These are phyloP conservation scores for Waltergamsia citrina DNA, from an alignment of 2,329 filamentous ascomycete genomes.

Conservation along the genomic window DNA sequence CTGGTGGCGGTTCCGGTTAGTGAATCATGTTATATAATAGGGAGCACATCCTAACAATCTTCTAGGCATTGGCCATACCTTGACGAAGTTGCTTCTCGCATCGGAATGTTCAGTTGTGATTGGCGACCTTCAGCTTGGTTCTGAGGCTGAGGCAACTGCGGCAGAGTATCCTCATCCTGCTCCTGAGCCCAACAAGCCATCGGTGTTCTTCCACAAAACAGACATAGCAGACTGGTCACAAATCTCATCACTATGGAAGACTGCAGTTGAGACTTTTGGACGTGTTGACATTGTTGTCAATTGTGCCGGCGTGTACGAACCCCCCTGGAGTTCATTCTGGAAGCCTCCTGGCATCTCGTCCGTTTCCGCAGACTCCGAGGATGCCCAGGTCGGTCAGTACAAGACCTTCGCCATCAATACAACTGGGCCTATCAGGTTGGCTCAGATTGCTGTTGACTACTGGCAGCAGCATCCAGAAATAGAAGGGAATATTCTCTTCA, in stretches of 20 bases:
- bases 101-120: slow-evolving; percentile 15
- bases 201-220: slow-evolving; percentile 12
- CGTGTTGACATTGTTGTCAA: slow-evolving; percentile 52
- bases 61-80: slow-evolving; percentile 13
- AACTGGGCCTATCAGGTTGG: slow-evolving; percentile 14
- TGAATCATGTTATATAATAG: not conserved
- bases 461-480: slow-evolving; percentile 14
- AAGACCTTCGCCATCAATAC: slow-evolving; percentile 15
- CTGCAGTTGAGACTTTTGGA: slow-evolving; percentile 35
- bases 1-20: slow-evolving; percentile 6
- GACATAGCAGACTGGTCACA: slow-evolving; percentile 15
- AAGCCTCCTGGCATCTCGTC: slow-evolving; percentile 12
- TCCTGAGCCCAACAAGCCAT: not conserved
- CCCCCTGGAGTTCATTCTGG: slow-evolving; percentile 16
- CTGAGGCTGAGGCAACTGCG: slow-evolving; percentile 11
- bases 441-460: slow-evolving; percentile 16
- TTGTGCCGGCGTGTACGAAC: slow-evolving; percentile 43
- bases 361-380: slow-evolving; percentile 9
- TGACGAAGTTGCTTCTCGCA: slow-evolving; percentile 11
- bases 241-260: slow-evolving; percentile 13
- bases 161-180: slow-evolving; percentile 6
- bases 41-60: not conserved
- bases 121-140: slow-evolving; percentile 12
- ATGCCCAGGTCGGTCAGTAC: slow-evolving; percentile 12
- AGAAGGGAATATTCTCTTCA: slow-evolving; percentile 13